Evolutionary conservation across 768 basidiomycete genomes (phyloP), one percentile per base, ranked within the genome.

Genomic region (Russula foetens): DNA sequence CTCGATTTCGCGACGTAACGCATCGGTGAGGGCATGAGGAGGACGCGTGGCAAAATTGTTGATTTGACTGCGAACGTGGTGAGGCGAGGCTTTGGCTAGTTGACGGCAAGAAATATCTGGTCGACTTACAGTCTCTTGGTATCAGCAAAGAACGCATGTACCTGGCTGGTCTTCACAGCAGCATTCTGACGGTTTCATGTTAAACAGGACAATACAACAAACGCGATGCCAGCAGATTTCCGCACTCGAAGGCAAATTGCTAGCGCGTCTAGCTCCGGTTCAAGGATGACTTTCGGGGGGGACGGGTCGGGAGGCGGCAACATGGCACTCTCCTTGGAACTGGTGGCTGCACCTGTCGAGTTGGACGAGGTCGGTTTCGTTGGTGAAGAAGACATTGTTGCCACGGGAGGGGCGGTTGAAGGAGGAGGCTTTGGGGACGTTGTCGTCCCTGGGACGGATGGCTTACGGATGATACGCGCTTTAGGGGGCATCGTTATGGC

Each of bases 1-100:
- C 69, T 91, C 88, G 3, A 90, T 75, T 67, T 90, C 88, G 39
- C 81, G 81, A 17, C 88, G 85, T 35, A 92, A 76, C 19, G 85
- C 78, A 3, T 82, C 75, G 3, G 81, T 83, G 14, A 90, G 69
- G 24, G 84, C 77, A n/a, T 75, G 82, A 11, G 88, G 88, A 26
- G 90, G 88, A 59, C 77, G 71, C 4, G 80, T 77, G 3, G 81
- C 79, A 66, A 84, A 76, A 52, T 79, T 78, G 51, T 79, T 75
- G 47, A 90, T 78, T 12, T 79, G 80, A 46, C 88, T 90, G 21
- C 17, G 31, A 52, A 58, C 15, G 28, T 23, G 21, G 39, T 45
- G n/a, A 26, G 56, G 44, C 41, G 4, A 6, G 4, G 39, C 3
- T 54, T 52, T 15, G 12, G 26, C 24, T 53, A 21, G 7, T 24